phyloP scores from a whole-genome alignment of 805 yeast species.

The Kluyveromyces lactis region DNA sequence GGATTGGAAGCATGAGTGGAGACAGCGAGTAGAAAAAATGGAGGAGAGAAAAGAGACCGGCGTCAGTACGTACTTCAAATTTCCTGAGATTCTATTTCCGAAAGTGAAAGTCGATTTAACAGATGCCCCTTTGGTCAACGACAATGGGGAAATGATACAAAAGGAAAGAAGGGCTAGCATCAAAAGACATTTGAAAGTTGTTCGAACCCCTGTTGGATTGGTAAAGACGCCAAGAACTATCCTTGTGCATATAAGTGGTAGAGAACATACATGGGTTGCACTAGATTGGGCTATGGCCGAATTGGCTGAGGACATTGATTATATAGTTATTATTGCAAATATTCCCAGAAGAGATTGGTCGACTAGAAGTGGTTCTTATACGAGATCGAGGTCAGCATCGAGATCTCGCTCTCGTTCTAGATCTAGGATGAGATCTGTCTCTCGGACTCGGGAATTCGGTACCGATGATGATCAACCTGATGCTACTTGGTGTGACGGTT shows the following conservation, averaged over 20 bases:
- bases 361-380: constrained; percentile 21
- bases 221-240: constrained; percentile 37
- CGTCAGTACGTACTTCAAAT: constrained; percentile 10
- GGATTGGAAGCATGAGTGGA: constrained; percentile 20
- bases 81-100: constrained; percentile 17
- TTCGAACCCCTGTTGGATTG: constrained; percentile 17
- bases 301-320: constrained; percentile 56
- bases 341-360: constrained; percentile 16
- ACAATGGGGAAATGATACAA: constrained; percentile 19
- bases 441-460: constrained; percentile 5
- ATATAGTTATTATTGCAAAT: constrained; percentile 49
- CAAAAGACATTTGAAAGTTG: constrained; percentile 13
- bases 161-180: constrained; percentile 14
- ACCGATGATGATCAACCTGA: constrained; percentile 7
- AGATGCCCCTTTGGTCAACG: constrained; percentile 5
- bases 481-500: constrained; percentile 26
- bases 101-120: constrained; percentile 5
- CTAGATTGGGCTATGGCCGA: constrained; percentile 58
- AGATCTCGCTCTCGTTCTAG: constrained; percentile 11
- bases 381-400: constrained; percentile 4
- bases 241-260: constrained; percentile 58
- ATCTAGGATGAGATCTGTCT: constrained; percentile 9
- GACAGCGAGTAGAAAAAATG: constrained; percentile 10
- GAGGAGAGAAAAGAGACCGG: constrained; percentile 16
- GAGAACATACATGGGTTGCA: constrained; percentile 77